These are phyloP conservation scores for Carallia pectinifolia DNA, from an alignment of 345 rosid genomes.

Conservation along the genomic window DNA sequence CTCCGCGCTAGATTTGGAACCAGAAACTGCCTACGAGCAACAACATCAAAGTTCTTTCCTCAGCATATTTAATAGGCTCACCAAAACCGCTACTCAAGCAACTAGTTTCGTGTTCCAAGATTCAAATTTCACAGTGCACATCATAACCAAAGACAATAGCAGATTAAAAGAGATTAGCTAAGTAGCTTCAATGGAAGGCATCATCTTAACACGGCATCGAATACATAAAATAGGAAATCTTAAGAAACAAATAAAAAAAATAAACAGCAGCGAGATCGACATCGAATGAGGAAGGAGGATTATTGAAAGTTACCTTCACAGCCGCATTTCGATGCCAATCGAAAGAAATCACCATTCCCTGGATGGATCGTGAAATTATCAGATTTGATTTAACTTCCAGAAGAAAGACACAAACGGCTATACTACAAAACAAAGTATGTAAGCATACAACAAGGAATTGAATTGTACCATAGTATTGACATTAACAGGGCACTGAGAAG, in stretches of 20 bases:
- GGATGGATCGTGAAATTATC: slow-evolving; percentile 18
- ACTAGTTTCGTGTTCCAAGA: not conserved
- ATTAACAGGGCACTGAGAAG: slow-evolving; percentile 24
- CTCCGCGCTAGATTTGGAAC: slow-evolving; percentile 57
- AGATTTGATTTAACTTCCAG: not conserved
- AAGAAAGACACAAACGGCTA: not conserved
- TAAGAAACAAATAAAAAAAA: not conserved
- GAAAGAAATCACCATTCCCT: slow-evolving; percentile 41
- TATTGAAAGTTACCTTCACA: slow-evolving; percentile 45
- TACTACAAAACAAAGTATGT: not conserved
- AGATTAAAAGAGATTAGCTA: not conserved
- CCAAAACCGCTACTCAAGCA: not conserved
- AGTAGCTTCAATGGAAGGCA: too few species aligned
- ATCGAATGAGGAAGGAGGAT: not conserved
- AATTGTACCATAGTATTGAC: slow-evolving; percentile 27
- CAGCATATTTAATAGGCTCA: not conserved
- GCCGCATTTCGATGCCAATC: slow-evolving; percentile 32
- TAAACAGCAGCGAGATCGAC: not conserved
- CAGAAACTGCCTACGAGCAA: slow-evolving; percentile 57
- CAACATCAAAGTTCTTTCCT: not conserved
- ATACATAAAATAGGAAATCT: not conserved
- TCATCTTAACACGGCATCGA: too few species aligned
- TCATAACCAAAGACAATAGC: too few species aligned
- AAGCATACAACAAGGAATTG: not conserved
- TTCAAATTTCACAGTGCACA: not conserved